Percentiles rank a stretch among this genome's conserved stretches.
Evolutionary conservation across 1,139 yeast species (phyloP).

Genomic region (Eremothecium sinecaudum): DNA sequence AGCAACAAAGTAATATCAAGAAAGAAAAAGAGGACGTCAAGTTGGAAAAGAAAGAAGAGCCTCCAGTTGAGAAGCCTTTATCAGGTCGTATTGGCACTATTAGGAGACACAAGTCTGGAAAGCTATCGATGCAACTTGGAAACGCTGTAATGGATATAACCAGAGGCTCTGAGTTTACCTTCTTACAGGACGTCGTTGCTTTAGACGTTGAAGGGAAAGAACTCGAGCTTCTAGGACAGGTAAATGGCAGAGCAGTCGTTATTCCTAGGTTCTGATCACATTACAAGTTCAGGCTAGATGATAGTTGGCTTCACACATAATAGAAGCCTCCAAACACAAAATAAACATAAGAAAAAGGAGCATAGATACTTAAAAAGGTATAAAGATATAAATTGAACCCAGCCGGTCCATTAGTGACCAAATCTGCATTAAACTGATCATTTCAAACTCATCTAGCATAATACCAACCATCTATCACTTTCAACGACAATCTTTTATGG

Average conservation of each 20-base stretch:
- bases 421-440: no score
- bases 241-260: constrained; percentile 38
- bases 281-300: no score
- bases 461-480: no score
- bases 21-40: constrained; percentile 5
- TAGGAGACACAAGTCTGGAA: constrained; percentile 75
- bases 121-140: constrained; percentile 64
- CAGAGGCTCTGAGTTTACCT: constrained; percentile 63
- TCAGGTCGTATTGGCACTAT: constrained; percentile 62
- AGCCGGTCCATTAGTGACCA: no score
- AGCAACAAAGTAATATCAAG: constrained; percentile 7
- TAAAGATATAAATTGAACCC: no score
- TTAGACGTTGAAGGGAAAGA: constrained; percentile 41
- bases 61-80: constrained; percentile 18
- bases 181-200: constrained; percentile 67
- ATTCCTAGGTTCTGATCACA: constrained; percentile 34
- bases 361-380: no score
- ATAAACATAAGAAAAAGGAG: no score
- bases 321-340: no score
- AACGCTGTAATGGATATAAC: constrained; percentile 58
- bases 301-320: no score
- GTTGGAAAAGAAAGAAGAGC: constrained; percentile 7
- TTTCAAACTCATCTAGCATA: no score
- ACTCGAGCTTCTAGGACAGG: constrained; percentile 52
- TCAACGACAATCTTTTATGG: no score